phyloP scores from a whole-genome alignment of 2,329 filamentous ascomycete species.

The Exophiala aquamarina region DNA sequence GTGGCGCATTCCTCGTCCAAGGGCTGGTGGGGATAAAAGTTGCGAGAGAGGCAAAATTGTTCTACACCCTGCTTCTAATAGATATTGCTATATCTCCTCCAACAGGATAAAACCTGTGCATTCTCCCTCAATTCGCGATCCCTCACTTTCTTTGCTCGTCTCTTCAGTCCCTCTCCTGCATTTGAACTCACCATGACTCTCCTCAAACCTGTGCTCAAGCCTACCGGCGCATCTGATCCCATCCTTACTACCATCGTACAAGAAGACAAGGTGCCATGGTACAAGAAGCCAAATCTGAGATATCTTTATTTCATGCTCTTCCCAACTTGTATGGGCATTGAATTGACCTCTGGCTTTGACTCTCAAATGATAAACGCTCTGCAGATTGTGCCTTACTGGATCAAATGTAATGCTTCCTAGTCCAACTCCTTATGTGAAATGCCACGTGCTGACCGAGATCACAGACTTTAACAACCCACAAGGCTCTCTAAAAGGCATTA shows the following conservation, averaged over 20 bases:
- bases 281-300: constrained; percentile 60
- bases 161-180: too few species aligned
- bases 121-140: too few species aligned
- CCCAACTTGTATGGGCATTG: constrained; percentile 62
- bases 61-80: too few species aligned
- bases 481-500: constrained; percentile 52
- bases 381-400: constrained; percentile 41
- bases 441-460: neutral
- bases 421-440: neutral
- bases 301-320: constrained; percentile 59
- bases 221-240: constrained; percentile 17
- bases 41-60: too few species aligned
- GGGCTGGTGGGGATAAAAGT: too few species aligned
- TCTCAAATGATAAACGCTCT: constrained; percentile 50
- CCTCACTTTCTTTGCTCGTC: too few species aligned
- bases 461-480: constrained; percentile 46
- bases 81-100: too few species aligned
- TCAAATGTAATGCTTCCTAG: constrained; percentile 33
- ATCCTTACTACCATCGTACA: constrained; percentile 15
- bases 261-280: constrained; percentile 50
- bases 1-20: too few species aligned
- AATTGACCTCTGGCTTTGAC: constrained; percentile 62
- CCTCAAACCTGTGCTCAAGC: constrained; percentile 12
- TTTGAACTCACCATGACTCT: neutral
- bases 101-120: too few species aligned